These are phyloP conservation scores for Lactarius indigo DNA, from an alignment of 768 basidiomycete genomes.

Conservation along the genomic window DNA sequence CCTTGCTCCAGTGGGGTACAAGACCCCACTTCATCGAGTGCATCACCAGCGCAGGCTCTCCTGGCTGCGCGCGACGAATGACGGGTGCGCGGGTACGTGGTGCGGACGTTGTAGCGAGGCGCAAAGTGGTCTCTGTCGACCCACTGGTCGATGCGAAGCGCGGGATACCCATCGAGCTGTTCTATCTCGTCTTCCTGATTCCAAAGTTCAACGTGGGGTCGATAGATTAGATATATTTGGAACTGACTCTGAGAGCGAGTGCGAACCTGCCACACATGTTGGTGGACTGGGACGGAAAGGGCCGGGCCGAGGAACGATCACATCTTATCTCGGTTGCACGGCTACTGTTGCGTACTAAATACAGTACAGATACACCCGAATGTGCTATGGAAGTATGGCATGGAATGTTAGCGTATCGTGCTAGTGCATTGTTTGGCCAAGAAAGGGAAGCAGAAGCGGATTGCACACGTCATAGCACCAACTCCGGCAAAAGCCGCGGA, in stretches of 20 bases:
- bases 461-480: too few species aligned
- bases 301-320: background rate
- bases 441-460: background rate
- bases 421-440: background rate
- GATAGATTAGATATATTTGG: constrained; percentile 5
- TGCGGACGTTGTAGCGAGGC: constrained; percentile 73
- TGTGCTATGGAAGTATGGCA: too few species aligned
- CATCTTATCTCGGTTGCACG: background rate
- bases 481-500: background rate
- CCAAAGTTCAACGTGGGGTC: background rate
- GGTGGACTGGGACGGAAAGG: background rate
- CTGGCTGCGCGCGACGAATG: constrained; percentile 41
- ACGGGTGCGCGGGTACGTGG: constrained; percentile 79
- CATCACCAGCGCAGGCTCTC: constrained; percentile 43
- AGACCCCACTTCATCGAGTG: constrained; percentile 93
- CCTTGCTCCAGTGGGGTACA: constrained; percentile 78
- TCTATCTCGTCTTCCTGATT: constrained; percentile 21
- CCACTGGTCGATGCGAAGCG: constrained; percentile 52
- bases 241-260: constrained; percentile 45
- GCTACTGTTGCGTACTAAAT: too few species aligned
- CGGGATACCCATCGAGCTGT: constrained; percentile 44
- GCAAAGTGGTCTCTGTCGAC: constrained; percentile 54
- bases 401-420: too few species aligned
- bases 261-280: constrained; percentile 66
- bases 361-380: too few species aligned